phyloP scores from a whole-genome alignment of 306 rosid genomes.

The Rosa multiflora region DNA sequence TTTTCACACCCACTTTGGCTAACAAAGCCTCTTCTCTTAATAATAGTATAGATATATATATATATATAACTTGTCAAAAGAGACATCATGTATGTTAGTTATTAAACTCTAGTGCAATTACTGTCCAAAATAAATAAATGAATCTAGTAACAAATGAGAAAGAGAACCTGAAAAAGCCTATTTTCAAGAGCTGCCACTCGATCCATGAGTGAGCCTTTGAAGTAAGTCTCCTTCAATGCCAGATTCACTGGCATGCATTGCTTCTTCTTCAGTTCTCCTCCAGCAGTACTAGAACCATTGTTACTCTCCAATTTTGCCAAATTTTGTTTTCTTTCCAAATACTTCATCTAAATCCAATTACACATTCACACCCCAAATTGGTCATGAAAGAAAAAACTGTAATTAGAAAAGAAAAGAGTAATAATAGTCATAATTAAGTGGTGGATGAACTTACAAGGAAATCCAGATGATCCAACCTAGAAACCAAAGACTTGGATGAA shows the following conservation, averaged over 20 bases:
- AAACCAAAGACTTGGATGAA: slow-evolving; percentile 55
- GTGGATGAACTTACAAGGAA: slow-evolving; percentile 44
- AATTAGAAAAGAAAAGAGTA: no score
- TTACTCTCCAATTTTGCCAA: slow-evolving; percentile 20
- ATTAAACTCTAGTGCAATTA: background rate
- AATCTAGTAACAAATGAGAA: background rate
- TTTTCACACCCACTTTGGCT: no score
- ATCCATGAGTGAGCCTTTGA: slow-evolving; percentile 67
- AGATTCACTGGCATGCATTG: slow-evolving; percentile 40
- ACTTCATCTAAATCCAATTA: slow-evolving; percentile 50
- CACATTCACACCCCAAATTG: background rate
- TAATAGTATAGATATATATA: no score
- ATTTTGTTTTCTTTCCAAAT: slow-evolving; percentile 58
- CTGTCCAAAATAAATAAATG: background rate
- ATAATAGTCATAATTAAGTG: background rate
- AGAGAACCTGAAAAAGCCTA: slow-evolving; percentile 64
- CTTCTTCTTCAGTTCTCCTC: slow-evolving; percentile 23
- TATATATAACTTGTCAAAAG: no score
- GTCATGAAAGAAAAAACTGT: background rate
- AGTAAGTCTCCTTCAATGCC: slow-evolving; percentile 46
- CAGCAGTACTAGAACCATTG: slow-evolving; percentile 8
- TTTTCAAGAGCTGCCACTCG: slow-evolving; percentile 68
- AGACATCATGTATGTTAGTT: no score
- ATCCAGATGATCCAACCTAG: slow-evolving; percentile 74
- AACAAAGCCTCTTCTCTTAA: no score